Conservation (phyloP, 2,329 filamentous ascomycete genomes). For the Cordyceps cateniannulata region DNA sequence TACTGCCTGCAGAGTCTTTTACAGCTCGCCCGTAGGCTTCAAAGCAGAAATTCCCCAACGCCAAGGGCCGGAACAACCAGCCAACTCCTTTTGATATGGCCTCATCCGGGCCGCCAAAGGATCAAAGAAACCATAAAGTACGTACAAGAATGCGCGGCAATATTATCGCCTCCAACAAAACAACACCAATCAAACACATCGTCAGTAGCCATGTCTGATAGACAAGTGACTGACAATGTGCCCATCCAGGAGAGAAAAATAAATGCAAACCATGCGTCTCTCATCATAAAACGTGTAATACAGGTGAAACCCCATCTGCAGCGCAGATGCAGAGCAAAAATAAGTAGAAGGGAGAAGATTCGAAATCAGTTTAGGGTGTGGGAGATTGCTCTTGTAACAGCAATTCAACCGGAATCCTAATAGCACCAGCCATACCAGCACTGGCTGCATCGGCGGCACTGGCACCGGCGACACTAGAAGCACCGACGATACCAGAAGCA, state of each 20-base stretch:
- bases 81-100: conserved; percentile 11
- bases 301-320: background rate
- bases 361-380: background rate
- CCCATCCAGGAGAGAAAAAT: background rate
- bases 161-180: background rate
- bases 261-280: background rate
- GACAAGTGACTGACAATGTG: background rate
- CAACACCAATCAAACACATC: background rate
- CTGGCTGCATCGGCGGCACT: no score
- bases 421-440: no score
- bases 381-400: no score
- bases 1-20: background rate
- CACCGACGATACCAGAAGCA: no score
- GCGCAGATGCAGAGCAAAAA: background rate
- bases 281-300: conserved; percentile 4
- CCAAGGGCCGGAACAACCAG: background rate
- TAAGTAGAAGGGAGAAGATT: background rate
- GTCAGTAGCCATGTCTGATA: background rate
- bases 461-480: no score
- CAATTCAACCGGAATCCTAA: no score
- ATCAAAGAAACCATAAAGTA: background rate
- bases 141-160: background rate
- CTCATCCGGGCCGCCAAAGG: background rate
- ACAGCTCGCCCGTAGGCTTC: background rate
- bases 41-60: conserved; percentile 4